Evolutionary conservation across 2,329 filamentous ascomycete species (phyloP).

Genomic region (Xylariaceae sp.): DNA sequence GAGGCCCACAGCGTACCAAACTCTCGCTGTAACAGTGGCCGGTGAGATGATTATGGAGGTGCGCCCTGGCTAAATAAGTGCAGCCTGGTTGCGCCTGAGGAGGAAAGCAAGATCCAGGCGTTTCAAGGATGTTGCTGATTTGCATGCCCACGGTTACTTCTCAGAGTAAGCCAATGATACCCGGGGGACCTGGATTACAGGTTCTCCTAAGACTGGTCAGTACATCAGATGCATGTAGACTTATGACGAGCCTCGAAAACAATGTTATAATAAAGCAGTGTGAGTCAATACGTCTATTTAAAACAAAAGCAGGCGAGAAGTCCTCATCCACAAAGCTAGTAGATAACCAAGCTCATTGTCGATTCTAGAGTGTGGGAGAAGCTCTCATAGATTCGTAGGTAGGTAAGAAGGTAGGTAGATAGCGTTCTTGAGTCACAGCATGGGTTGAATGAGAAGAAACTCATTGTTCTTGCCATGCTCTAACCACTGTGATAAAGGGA

Average conservation of each 20-base stretch:
- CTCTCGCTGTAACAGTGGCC: not conserved
- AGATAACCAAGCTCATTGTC: no score
- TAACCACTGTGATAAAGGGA: not conserved
- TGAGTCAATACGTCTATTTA: not conserved
- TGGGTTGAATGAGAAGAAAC: not conserved
- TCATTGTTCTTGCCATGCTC: not conserved
- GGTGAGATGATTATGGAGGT: not conserved
- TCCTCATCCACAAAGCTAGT: not conserved
- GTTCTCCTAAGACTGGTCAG: conserved; percentile 6
- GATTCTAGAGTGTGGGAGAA: not conserved
- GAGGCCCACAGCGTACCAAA: not conserved
- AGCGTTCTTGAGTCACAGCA: not conserved
- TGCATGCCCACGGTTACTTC: conserved; percentile 11
- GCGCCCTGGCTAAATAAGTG: not conserved
- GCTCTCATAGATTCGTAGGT: not conserved
- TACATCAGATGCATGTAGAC: not conserved
- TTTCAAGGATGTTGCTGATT: conserved; percentile 6
- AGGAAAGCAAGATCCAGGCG: conserved; percentile 8
- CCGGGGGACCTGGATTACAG: not conserved
- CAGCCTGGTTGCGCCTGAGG: not conserved
- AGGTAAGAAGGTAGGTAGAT: no score
- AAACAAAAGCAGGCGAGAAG: not conserved
- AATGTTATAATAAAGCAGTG: not conserved
- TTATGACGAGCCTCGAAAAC: not conserved
- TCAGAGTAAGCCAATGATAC: conserved; percentile 1